Base-by-base conservation (phyloP, 148 eudicot species). In the Rhododendron ovatum region DNA sequence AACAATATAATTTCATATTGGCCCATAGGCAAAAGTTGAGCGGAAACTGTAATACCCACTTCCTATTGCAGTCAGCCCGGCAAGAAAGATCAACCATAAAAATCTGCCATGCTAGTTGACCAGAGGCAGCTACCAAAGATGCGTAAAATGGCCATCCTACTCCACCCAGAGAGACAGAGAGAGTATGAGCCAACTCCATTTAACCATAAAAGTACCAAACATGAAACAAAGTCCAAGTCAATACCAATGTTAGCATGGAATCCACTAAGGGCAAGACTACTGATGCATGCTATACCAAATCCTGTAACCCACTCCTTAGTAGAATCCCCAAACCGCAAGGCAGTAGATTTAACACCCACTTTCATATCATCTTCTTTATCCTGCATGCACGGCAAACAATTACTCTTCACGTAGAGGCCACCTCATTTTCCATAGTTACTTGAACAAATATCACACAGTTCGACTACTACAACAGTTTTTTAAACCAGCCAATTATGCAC, bases 271-370 rank as follows among this genome's bases (percentile, higher is more conserved):
- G 94, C 95, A 85, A 96, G 98, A 86, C 95, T 89, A 86, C 91
- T 82, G 80, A 92, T 91, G 91, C 95, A 95, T 65, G 94, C 93
- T 85, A 90, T n/a, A 80, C 98, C 98, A 91, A 96, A 95, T 20
- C 98, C 98, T 73, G 92, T 79, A 71, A 96, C 65, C 98, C 98
- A 94, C 87, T 90, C 85, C 89, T 93, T 94, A 45, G 96, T 93
- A 28, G 94, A 93, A 87, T 97, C 93, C 53, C 98, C 99, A 89
- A 95, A 97, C 86, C 96, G 93, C 88, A 97, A 90, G 84, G 99
- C 99, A 8, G 96, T 95, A 85, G 98, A 95, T 91, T 95, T 95
- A 55, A 97, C 95, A 88, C 99, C 98, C 59, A 95, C 99, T 92
- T 87, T 91, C 89, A 95, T 18, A 86, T 95, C 98, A 80, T 97